Percentiles rank a stretch among this genome's conserved stretches.
Conservation (phyloP, 179 eudicot genomes). For the Silene vulgaris region DNA sequence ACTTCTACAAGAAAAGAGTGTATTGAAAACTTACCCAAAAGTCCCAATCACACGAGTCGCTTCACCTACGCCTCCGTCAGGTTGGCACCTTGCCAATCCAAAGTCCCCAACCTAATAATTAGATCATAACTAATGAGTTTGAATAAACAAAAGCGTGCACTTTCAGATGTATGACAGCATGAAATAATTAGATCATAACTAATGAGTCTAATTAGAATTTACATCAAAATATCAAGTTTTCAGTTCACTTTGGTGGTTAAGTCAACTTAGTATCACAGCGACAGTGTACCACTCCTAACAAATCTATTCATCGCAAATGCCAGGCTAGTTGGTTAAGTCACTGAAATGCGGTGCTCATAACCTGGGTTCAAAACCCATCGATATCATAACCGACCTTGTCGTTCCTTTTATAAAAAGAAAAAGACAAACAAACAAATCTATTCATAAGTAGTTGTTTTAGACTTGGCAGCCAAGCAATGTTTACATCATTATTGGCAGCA, state of each 20-base stretch:
- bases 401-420: no score
- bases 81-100: constrained; percentile 85
- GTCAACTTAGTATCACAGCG: neutral
- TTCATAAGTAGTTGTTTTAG: neutral
- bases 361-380: no score
- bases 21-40: constrained; percentile 47
- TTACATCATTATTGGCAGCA: no score
- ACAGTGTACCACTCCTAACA: neutral
- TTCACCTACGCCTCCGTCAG: constrained; percentile 59
- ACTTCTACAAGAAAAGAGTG: neutral
- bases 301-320: neutral
- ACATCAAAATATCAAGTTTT: neutral
- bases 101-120: constrained; percentile 73
- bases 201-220: no score
- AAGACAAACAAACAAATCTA: no score
- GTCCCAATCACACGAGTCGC: constrained; percentile 83
- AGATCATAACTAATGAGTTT: constrained; percentile 1
- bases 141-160: neutral
- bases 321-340: no score
- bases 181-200: no score
- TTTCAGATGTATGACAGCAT: neutral
- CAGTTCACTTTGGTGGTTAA: neutral
- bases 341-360: no score
- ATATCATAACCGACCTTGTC: no score
- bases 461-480: neutral